A percentile compares a stretch with the other conserved stretches of the same genome.
phyloP scores from a whole-genome alignment of 1,139 yeast genomes.

The Nakaseomyces delphensis region DNA sequence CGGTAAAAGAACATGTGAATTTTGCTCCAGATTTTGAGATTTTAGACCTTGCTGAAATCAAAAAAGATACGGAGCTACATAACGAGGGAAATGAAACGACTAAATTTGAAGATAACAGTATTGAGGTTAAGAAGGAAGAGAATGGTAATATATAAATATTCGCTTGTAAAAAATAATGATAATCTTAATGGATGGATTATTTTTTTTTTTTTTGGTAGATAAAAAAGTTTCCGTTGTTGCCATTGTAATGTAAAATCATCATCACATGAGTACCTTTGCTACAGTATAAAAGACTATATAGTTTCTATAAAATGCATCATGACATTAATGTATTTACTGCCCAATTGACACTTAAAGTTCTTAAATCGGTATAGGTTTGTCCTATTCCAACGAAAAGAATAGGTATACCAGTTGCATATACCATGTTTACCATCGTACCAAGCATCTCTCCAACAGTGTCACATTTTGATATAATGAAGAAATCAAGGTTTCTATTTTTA shows the following conservation, averaged over 20 bases:
- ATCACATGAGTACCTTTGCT: not conserved
- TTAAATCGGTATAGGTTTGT: slow-evolving; percentile 89
- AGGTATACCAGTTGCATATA: slow-evolving; percentile 92
- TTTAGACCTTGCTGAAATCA: slow-evolving; percentile 35
- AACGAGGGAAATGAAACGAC: too few relatives aligned
- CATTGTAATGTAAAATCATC: too few relatives aligned
- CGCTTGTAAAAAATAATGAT: too few relatives aligned
- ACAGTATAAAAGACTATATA: slow-evolving; percentile 3
- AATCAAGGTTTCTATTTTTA: slow-evolving; percentile 68
- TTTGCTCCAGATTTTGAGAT: slow-evolving; percentile 53
- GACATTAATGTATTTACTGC: slow-evolving; percentile 81
- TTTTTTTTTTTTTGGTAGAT: too few relatives aligned
- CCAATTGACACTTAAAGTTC: slow-evolving; percentile 87
- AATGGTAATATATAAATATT: not conserved
- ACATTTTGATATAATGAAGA: slow-evolving; percentile 88
- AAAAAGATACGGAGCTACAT: not conserved
- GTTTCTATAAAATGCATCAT: slow-evolving; percentile 16
- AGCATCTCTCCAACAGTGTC: slow-evolving; percentile 97
- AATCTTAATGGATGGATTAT: too few relatives aligned
- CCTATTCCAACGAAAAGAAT: slow-evolving; percentile 94
- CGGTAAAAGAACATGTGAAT: slow-evolving; percentile 44
- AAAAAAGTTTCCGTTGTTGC: not conserved
- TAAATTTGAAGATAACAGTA: too few relatives aligned
- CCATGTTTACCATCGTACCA: slow-evolving; percentile 97
- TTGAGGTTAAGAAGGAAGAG: not conserved